Conservation (phyloP, 2,329 filamentous ascomycete genomes). For the Paraphaeosphaeria sporulosa region DNA sequence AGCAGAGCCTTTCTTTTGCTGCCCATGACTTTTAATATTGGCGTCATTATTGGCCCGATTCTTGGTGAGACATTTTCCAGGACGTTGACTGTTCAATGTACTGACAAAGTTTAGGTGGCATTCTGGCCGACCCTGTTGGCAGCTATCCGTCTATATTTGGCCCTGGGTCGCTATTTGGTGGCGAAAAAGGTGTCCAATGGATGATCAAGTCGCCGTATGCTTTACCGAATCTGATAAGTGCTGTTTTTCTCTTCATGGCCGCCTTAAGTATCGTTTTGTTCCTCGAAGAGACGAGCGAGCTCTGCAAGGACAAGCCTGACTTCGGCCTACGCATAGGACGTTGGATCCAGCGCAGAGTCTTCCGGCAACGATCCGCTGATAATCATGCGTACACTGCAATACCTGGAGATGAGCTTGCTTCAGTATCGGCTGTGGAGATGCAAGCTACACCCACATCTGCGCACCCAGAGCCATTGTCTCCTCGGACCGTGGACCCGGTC, state of each 20-base stretch:
- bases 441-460: conserved; percentile 40
- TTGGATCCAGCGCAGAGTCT: conserved; percentile 47
- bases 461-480: conserved; percentile 9
- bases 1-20: conserved; percentile 65
- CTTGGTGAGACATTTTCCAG: conserved; percentile 33
- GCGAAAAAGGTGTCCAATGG: conserved; percentile 67
- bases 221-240: conserved; percentile 73
- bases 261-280: conserved; percentile 66
- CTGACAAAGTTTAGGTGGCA: conserved; percentile 64
- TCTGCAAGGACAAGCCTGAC: conserved; percentile 51
- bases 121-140: conserved; percentile 70
- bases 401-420: conserved; percentile 36
- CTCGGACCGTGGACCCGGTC: conserved; percentile 22
- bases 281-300: conserved; percentile 67
- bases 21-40: conserved; percentile 73
- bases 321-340: conserved; percentile 49
- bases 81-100: not conserved
- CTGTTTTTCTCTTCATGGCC: conserved; percentile 64
- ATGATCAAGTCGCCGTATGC: conserved; percentile 72
- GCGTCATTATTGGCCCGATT: conserved; percentile 56
- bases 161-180: conserved; percentile 63
- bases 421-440: conserved; percentile 34
- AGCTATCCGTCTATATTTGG: conserved; percentile 71
- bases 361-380: conserved; percentile 31
- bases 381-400: conserved; percentile 43